Conservation (phyloP, 2,329 filamentous ascomycete genomes). For the Teratosphaeria pseudoeucalypti region DNA sequence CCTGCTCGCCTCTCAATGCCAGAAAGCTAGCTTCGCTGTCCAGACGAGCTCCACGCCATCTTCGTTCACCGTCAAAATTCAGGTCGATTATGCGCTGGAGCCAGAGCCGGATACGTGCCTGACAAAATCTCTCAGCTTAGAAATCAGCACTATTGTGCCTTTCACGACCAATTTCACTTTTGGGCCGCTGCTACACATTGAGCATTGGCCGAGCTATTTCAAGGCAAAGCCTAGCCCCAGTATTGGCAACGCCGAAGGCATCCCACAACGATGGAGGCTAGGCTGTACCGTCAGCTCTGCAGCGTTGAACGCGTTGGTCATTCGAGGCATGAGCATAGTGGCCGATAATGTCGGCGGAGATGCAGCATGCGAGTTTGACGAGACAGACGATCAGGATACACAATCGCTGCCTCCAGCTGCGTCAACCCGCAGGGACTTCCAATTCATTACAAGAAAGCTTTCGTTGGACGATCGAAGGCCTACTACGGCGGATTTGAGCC, state of each 20-base stretch:
- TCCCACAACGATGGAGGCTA: conserved; percentile 74
- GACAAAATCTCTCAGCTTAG: conserved; percentile 58
- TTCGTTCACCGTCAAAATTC: conserved; percentile 52
- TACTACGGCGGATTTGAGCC: conserved; percentile 61
- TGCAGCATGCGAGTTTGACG: conserved; percentile 43
- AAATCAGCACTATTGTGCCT: conserved; percentile 64
- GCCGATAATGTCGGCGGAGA: conserved; percentile 52
- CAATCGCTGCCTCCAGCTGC: conserved; percentile 7
- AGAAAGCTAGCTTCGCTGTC: conserved; percentile 21
- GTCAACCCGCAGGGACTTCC: conserved; percentile 12
- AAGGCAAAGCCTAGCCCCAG: conserved; percentile 24
- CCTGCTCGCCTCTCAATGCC: conserved; percentile 40
- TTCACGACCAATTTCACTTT: conserved; percentile 92
- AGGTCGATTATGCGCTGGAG: conserved; percentile 65
- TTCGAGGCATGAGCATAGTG: conserved; percentile 56
- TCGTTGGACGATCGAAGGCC: conserved; percentile 73
- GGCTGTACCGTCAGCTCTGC: conserved; percentile 65
- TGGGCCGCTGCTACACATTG: conserved; percentile 63
- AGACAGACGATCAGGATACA: conserved; percentile 4
- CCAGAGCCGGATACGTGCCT: conserved; percentile 75
- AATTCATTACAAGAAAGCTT: conserved; percentile 60
- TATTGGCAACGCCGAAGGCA: conserved; percentile 39
- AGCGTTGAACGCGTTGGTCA: conserved; percentile 50
- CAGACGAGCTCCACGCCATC: not conserved
- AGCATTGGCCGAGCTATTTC: conserved; percentile 84